These are phyloP conservation scores for Lyophyllum atratum DNA, from an alignment of 768 basidiomycete genomes.

Conservation along the genomic window DNA sequence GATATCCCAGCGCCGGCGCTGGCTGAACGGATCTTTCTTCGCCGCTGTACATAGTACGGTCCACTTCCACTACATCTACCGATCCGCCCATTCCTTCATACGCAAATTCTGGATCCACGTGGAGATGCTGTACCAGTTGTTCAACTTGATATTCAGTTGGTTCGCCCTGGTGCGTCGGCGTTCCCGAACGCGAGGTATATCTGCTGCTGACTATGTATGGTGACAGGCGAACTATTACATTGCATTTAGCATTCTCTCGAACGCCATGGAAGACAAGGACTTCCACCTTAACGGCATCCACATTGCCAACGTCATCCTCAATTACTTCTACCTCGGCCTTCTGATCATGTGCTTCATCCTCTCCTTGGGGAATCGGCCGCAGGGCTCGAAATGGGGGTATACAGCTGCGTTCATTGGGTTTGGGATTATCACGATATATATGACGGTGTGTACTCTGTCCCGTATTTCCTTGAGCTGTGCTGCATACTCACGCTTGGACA, in stretches of 20 bases:
- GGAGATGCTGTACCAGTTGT: conserved; percentile 88
- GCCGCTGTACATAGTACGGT: conserved; percentile 90
- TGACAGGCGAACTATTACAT: conserved; percentile 87
- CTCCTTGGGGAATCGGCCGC: conserved; percentile 87
- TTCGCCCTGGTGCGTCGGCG: conserved; percentile 65
- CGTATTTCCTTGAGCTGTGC: background rate
- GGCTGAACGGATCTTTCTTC: conserved; percentile 99
- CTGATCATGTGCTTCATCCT: conserved; percentile 88
- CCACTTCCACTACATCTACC: conserved; percentile 95
- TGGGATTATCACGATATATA: conserved; percentile 90
- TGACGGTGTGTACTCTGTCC: conserved; percentile 63
- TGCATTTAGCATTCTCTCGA: conserved; percentile 77
- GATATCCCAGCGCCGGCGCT: conserved; percentile 92
- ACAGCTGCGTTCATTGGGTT: conserved; percentile 86
- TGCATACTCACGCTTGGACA: background rate
- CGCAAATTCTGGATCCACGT: conserved; percentile 95
- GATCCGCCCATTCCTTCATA: conserved; percentile 78
- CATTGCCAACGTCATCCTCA: conserved; percentile 74
- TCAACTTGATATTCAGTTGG: conserved; percentile 93
- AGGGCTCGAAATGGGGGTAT: conserved; percentile 88
- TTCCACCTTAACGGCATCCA: conserved; percentile 66
- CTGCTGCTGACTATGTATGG: background rate
- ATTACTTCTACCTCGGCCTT: conserved; percentile 87
- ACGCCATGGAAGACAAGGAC: conserved; percentile 67
- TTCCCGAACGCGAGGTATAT: background rate